A percentile compares a stretch with the other conserved stretches of the same genome.
phyloP scores from a whole-genome alignment of 163 green algal genomes.

The Coccomyxa subellipsoidea region DNA sequence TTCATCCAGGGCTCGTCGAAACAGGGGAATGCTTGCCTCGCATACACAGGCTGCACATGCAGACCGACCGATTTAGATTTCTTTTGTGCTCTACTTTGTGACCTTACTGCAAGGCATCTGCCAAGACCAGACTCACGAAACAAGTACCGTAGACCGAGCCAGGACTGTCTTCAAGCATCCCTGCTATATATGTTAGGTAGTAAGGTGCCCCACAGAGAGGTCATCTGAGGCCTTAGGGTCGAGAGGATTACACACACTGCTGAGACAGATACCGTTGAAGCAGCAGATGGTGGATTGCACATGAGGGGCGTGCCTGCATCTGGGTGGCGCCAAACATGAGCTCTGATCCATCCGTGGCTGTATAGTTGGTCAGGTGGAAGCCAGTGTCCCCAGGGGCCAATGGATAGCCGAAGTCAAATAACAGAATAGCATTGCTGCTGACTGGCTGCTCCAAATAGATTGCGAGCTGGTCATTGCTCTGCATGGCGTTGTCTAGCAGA shows the following conservation, averaged over 20 bases:
- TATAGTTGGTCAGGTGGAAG: background rate
- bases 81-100: too few species aligned
- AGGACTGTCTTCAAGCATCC: too few species aligned
- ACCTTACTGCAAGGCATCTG: too few species aligned
- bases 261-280: too few species aligned
- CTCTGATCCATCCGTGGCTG: background rate
- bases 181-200: too few species aligned
- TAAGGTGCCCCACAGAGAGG: too few species aligned
- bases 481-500: background rate
- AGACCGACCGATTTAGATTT: background rate
- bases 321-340: background rate
- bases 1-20: slow-evolving; percentile 90
- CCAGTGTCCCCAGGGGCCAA: background rate
- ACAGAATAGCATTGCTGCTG: background rate
- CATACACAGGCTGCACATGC: slow-evolving; percentile 80
- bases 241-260: too few species aligned
- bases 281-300: too few species aligned
- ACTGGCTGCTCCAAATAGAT: background rate
- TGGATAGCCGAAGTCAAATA: background rate
- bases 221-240: too few species aligned
- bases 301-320: background rate
- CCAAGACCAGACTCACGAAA: too few species aligned
- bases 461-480: background rate
- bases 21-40: slow-evolving; percentile 84
- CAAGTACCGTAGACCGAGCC: too few species aligned